Conservation (phyloP, 176 grass and related monocot species). For the Otatea glauca region DNA sequence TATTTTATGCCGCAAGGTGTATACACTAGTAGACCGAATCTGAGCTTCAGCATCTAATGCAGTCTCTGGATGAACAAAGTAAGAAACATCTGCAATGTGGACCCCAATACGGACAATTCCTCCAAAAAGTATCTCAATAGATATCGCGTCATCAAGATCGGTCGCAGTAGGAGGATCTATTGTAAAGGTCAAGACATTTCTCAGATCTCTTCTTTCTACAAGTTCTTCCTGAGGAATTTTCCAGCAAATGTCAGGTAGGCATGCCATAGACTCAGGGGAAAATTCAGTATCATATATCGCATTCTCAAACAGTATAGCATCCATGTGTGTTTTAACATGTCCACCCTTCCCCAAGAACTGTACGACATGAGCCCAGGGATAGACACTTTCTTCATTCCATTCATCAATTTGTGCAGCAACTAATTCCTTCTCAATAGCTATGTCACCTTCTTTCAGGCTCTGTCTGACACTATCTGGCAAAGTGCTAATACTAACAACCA, state of each 20-base stretch:
- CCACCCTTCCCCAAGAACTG: constrained; percentile 72
- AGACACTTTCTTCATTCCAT: constrained; percentile 79
- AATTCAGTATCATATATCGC: constrained; percentile 62
- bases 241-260: constrained; percentile 67
- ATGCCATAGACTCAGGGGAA: constrained; percentile 61
- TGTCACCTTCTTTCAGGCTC: constrained; percentile 62
- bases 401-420: constrained; percentile 78
- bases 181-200: constrained; percentile 74
- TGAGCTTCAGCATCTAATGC: constrained; percentile 83
- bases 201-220: constrained; percentile 74
- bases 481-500: constrained; percentile 59
- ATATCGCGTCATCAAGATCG: constrained; percentile 95
- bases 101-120: constrained; percentile 80
- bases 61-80: constrained; percentile 85
- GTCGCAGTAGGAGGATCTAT: constrained; percentile 81
- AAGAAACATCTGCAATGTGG: constrained; percentile 93
- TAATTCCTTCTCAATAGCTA: constrained; percentile 64
- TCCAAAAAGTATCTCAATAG: constrained; percentile 66
- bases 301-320: constrained; percentile 94
- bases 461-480: constrained; percentile 67
- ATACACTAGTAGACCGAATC: constrained; percentile 82
- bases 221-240: constrained; percentile 73
- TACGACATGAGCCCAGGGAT: constrained; percentile 65
- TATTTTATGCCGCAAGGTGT: constrained; percentile 71
- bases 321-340: constrained; percentile 79